Evolutionary conservation across 2,329 filamentous ascomycete species (phyloP).

Genomic region (Arthrinium phaeospermum): DNA sequence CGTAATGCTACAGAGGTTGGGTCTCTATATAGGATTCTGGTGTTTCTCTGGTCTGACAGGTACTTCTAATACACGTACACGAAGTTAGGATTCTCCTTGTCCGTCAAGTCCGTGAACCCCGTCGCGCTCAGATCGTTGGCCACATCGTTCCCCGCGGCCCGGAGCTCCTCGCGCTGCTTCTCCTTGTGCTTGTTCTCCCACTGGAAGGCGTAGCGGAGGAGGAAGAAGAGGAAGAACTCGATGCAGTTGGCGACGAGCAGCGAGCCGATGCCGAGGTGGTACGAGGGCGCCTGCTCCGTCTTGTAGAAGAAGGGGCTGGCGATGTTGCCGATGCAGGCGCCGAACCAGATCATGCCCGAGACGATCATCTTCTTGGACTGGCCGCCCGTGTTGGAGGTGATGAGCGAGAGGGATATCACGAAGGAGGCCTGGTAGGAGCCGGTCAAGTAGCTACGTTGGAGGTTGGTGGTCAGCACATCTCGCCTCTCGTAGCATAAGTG

Average conservation of each 20-base stretch:
- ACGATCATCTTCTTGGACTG: slow-evolving; percentile 55
- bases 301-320: slow-evolving; percentile 54
- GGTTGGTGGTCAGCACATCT: neutral
- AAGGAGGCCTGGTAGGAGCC: slow-evolving; percentile 56
- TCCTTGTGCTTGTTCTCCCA: slow-evolving; percentile 49
- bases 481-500: neutral
- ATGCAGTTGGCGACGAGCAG: slow-evolving; percentile 55
- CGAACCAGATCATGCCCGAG: slow-evolving; percentile 52
- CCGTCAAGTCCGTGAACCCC: slow-evolving; percentile 43
- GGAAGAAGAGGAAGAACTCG: slow-evolving; percentile 46
- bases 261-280: slow-evolving; percentile 55
- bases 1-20: neutral
- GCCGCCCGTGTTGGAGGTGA: slow-evolving; percentile 52
- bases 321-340: slow-evolving; percentile 54
- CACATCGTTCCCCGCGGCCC: slow-evolving; percentile 26
- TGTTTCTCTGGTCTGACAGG: neutral
- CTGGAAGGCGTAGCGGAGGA: slow-evolving; percentile 40
- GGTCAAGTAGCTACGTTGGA: slow-evolving; percentile 49
- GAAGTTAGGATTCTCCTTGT: slow-evolving; percentile 38
- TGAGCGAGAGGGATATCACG: slow-evolving; percentile 59
- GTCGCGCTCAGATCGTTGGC: slow-evolving; percentile 39
- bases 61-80: slow-evolving; percentile 30
- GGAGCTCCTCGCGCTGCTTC: slow-evolving; percentile 43
- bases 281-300: slow-evolving; percentile 50
- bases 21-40: neutral